phyloP scores from a whole-genome alignment of 2,329 filamentous ascomycete genomes.

The Fusarium chaquense region DNA sequence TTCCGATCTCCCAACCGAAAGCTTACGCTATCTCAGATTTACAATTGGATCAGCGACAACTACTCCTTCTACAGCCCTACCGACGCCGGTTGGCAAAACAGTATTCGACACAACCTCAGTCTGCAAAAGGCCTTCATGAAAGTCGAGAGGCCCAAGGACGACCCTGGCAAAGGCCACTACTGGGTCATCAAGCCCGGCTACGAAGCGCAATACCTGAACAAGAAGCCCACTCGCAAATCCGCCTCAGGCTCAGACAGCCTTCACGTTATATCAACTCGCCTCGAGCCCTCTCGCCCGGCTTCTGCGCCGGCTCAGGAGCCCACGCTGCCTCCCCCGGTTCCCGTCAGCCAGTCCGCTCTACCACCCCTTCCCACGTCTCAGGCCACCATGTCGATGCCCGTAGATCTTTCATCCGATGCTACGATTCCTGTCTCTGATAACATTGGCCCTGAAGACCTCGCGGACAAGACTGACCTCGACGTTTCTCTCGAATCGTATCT shows the following conservation, averaged over 20 bases:
- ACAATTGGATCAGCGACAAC: slow-evolving; percentile 99
- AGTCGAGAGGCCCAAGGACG: slow-evolving; percentile 94
- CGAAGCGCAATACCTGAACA: slow-evolving; percentile 89
- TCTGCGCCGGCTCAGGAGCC: slow-evolving; percentile 58
- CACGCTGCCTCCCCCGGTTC: slow-evolving; percentile 60
- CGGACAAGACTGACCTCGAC: slow-evolving; percentile 60
- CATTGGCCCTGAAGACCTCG: slow-evolving; percentile 64
- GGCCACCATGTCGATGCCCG: slow-evolving; percentile 56
- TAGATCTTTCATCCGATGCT: slow-evolving; percentile 80
- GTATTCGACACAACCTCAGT: slow-evolving; percentile 97
- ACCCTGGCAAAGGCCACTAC: slow-evolving; percentile 97
- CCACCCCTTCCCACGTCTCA: slow-evolving; percentile 57
- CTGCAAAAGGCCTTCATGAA: slow-evolving; percentile 97
- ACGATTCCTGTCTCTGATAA: slow-evolving; percentile 80
- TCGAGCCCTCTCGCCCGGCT: slow-evolving; percentile 63
- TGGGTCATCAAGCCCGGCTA: slow-evolving; percentile 94
- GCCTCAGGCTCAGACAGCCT: slow-evolving; percentile 68
- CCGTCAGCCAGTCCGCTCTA: slow-evolving; percentile 54
- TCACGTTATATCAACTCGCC: slow-evolving; percentile 68
- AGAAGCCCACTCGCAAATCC: slow-evolving; percentile 76
- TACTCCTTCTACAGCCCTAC: slow-evolving; percentile 87
- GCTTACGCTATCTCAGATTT: slow-evolving; percentile 93
- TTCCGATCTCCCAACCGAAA: slow-evolving; percentile 84
- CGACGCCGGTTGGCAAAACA: slow-evolving; percentile 97
- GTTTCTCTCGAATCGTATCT: slow-evolving; percentile 61